Evolutionary conservation across 73 alveolate species (phyloP).

Genomic region (Blepharisma stoltei): DNA sequence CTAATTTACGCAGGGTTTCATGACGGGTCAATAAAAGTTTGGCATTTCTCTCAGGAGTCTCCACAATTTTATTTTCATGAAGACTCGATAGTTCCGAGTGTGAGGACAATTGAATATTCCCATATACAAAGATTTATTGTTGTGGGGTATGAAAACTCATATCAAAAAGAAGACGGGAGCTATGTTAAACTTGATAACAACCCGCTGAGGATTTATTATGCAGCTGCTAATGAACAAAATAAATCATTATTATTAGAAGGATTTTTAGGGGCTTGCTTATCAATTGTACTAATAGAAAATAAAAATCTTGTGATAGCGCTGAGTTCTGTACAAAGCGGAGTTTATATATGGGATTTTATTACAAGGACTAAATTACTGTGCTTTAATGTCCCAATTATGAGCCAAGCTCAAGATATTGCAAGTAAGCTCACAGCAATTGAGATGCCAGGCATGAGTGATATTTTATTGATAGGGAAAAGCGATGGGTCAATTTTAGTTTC

Average conservation of each 20-base stretch:
- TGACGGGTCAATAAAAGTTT: not conserved
- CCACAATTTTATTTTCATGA: slow-evolving; percentile 10
- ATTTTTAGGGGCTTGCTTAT: slow-evolving; percentile 13
- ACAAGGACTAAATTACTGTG: not conserved
- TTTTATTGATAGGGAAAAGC: not conserved
- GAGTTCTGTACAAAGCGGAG: slow-evolving; percentile 1
- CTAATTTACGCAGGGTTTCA: slow-evolving; percentile 16
- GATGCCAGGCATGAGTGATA: not conserved
- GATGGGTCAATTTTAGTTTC: slow-evolving; percentile 1
- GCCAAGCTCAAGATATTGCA: not conserved
- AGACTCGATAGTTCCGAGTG: not conserved
- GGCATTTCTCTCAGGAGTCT: not conserved
- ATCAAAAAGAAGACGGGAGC: slow-evolving; percentile 3
- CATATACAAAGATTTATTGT: not conserved
- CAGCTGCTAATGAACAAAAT: slow-evolving; percentile 1
- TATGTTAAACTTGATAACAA: slow-evolving; percentile 2
- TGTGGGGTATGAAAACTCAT: slow-evolving; percentile 19
- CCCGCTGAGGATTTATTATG: not conserved
- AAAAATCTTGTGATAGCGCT: not conserved
- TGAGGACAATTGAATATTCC: not conserved
- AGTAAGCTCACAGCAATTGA: not conserved
- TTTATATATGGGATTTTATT: not conserved
- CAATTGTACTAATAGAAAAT: not conserved
- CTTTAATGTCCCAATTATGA: not conserved
- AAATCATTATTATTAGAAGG: not conserved